Conservation (phyloP, 1,139 yeast genomes). For the Diutina catenulata region DNA sequence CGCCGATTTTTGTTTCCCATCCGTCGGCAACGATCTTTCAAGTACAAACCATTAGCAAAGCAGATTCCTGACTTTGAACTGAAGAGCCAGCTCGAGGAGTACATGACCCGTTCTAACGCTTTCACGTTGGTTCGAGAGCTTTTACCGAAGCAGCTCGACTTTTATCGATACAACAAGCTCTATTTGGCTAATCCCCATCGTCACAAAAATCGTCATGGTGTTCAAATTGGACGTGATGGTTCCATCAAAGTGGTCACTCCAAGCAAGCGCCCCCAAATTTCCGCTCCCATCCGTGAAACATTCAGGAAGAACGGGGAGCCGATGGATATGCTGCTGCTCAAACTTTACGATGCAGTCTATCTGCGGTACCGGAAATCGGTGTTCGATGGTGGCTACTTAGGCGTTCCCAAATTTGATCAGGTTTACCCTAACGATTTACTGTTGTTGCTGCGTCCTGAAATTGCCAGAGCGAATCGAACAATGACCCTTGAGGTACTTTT, state of each 20-base stretch:
- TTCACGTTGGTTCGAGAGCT: background rate
- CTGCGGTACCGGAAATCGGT: slow-evolving; percentile 19
- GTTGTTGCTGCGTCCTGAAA: slow-evolving; percentile 15
- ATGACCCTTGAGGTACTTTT: slow-evolving; percentile 26
- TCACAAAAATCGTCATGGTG: background rate
- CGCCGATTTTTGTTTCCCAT: background rate
- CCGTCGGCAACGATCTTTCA: slow-evolving; percentile 1
- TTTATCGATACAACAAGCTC: slow-evolving; percentile 1
- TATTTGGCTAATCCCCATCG: slow-evolving; percentile 1
- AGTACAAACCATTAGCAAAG: background rate
- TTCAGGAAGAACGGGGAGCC: slow-evolving; percentile 1
- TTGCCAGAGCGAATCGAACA: slow-evolving; percentile 20
- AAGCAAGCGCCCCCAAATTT: background rate
- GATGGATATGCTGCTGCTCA: slow-evolving; percentile 6
- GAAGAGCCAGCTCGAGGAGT: background rate
- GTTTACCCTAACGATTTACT: slow-evolving; percentile 17
- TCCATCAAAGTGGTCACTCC: background rate
- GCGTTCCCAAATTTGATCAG: slow-evolving; percentile 16
- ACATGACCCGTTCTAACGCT: background rate
- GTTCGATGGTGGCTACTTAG: slow-evolving; percentile 13
- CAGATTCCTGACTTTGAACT: background rate
- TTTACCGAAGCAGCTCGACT: background rate
- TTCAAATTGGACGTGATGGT: background rate
- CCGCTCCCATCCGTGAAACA: background rate
- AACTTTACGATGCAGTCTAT: slow-evolving; percentile 10